phyloP scores from a whole-genome alignment of 495 filamentous ascomycete genomes.

The Rusavskia elegans region DNA sequence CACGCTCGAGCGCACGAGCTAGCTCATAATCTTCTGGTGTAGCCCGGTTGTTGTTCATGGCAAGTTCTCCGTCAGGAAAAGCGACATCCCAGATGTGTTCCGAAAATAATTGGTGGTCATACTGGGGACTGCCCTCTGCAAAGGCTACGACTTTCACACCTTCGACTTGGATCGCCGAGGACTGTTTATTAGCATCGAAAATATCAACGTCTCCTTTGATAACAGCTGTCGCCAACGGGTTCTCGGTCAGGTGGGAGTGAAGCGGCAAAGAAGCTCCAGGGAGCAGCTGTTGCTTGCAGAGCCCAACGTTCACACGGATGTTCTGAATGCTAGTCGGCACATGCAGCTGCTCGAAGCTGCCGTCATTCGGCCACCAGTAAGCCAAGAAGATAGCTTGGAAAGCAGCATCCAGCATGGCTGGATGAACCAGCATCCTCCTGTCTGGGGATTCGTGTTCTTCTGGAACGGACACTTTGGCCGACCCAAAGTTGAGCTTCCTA shows the following conservation, averaged over 20 bases:
- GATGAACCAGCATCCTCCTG: slow-evolving; percentile 16
- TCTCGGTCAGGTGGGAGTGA: no score
- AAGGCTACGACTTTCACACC: slow-evolving; percentile 5
- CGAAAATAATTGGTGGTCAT: slow-evolving; percentile 5
- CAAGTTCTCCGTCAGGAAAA: background rate
- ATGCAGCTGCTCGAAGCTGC: slow-evolving; percentile 13
- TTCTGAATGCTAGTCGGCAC: slow-evolving; percentile 17
- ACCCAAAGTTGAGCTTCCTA: background rate
- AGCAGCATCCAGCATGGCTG: slow-evolving; percentile 23
- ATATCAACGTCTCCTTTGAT: slow-evolving; percentile 17
- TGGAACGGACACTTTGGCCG: background rate
- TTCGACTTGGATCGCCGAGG: slow-evolving; percentile 16
- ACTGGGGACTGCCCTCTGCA: background rate
- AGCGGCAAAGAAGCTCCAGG: no score
- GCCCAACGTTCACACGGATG: slow-evolving; percentile 14
- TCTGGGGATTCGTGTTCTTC: background rate
- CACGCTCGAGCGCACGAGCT: slow-evolving; percentile 9
- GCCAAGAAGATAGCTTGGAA: slow-evolving; percentile 28
- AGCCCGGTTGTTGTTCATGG: background rate
- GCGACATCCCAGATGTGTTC: background rate
- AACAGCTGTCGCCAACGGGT: background rate
- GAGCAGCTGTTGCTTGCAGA: background rate
- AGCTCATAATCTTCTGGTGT: slow-evolving; percentile 4
- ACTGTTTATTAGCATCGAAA: slow-evolving; percentile 1
- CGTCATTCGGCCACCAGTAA: slow-evolving; percentile 21